These are phyloP conservation scores for Claviceps sp. DNA, from an alignment of 2,329 filamentous ascomycete genomes.

Conservation along the genomic window DNA sequence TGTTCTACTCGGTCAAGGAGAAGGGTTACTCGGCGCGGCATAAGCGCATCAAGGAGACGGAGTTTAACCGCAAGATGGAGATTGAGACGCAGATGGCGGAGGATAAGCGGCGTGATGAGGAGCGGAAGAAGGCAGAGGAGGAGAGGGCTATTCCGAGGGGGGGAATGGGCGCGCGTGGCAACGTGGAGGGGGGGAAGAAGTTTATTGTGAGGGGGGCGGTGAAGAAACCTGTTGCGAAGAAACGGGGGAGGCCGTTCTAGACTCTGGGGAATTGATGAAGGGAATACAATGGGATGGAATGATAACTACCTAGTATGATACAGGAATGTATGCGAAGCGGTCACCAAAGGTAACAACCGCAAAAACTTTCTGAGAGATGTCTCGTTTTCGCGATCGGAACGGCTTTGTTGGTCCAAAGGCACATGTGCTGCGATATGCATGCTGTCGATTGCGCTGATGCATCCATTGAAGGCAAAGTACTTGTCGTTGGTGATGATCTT, in stretches of 20 bases:
- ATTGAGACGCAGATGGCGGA: conserved; percentile 86
- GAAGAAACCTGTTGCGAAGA: conserved; percentile 45
- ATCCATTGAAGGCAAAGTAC: too few species aligned
- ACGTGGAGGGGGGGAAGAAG: conserved; percentile 33
- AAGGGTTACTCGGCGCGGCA: conserved; percentile 87
- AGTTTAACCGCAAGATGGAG: conserved; percentile 87
- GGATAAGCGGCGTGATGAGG: conserved; percentile 59
- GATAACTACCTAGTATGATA: too few species aligned
- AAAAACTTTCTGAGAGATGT: too few species aligned
- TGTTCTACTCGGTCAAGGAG: conserved; percentile 95
- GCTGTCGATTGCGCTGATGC: too few species aligned
- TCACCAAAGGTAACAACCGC: too few species aligned
- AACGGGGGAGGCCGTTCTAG: conserved; percentile 17
- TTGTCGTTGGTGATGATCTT: too few species aligned
- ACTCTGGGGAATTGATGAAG: too few species aligned
- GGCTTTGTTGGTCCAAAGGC: too few species aligned
- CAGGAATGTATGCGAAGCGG: too few species aligned
- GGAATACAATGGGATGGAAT: too few species aligned
- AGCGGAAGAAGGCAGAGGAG: conserved; percentile 36
- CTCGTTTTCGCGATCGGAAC: too few species aligned
- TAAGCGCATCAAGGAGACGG: conserved; percentile 75
- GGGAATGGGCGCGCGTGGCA: conserved; percentile 20
- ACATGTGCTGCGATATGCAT: too few species aligned
- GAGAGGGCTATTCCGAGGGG: conserved; percentile 21
- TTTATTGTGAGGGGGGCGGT: conserved; percentile 49